Percentiles rank a stretch among this genome's conserved stretches.
Conservation (phyloP, 768 basidiomycete genomes). For the Punctularia strigosozonata region DNA sequence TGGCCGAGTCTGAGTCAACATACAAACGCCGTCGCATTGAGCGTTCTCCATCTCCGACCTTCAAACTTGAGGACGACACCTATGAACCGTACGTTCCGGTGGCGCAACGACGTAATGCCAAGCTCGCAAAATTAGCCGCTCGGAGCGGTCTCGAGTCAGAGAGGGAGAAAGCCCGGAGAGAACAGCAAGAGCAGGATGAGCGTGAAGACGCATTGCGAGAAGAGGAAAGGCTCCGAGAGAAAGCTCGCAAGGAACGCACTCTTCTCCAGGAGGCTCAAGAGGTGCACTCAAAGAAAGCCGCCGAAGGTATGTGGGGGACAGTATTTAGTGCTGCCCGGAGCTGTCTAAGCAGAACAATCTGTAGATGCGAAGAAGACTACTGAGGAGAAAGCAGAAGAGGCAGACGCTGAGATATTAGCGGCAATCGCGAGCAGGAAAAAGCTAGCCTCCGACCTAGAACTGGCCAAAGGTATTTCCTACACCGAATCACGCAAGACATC, state of each 20-base stretch:
- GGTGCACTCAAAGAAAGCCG: slow-evolving; percentile 74
- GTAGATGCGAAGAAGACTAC: slow-evolving; percentile 83
- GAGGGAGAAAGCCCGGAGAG: slow-evolving; percentile 32
- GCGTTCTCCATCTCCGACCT: slow-evolving; percentile 48
- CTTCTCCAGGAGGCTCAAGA: slow-evolving; percentile 91
- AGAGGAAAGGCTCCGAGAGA: slow-evolving; percentile 66
- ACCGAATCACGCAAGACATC: slow-evolving; percentile 75
- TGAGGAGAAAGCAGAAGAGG: slow-evolving; percentile 76
- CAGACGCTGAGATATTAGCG: slow-evolving; percentile 81
- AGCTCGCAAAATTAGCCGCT: slow-evolving; percentile 63
- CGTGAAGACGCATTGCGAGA: slow-evolving; percentile 68
- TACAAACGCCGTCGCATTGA: slow-evolving; percentile 40
- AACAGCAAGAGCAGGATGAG: slow-evolving; percentile 47
- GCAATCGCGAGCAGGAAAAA: slow-evolving; percentile 88
- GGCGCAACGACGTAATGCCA: slow-evolving; percentile 71
- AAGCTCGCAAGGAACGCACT: slow-evolving; percentile 73
- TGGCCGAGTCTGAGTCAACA: slow-evolving; percentile 22
- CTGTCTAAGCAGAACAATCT: slow-evolving; percentile 2
- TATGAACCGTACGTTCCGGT: slow-evolving; percentile 87
- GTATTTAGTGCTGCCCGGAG: background rate
- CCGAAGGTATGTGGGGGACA: slow-evolving; percentile 49
- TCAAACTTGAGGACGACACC: slow-evolving; percentile 50
- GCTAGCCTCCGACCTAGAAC: slow-evolving; percentile 84
- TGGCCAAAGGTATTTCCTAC: slow-evolving; percentile 89
- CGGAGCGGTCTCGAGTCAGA: slow-evolving; percentile 44